Evolutionary conservation across 2,329 filamentous ascomycete genomes (phyloP).

Genomic region (Cladosporium colombiae): DNA sequence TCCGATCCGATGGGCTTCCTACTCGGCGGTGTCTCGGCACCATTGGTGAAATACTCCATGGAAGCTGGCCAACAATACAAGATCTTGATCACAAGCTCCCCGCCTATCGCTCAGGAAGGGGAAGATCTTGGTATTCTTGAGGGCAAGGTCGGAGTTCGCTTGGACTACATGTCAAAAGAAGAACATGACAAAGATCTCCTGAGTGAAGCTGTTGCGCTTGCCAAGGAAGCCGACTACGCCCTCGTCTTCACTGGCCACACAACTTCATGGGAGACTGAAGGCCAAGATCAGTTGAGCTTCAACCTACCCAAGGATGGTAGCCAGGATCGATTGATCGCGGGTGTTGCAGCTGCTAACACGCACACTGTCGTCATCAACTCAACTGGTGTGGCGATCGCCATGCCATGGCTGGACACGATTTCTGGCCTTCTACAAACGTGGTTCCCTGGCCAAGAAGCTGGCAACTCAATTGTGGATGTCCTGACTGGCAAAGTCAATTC

Average conservation of each 20-base stretch:
- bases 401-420: conserved; percentile 7
- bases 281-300: conserved; percentile 12
- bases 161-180: conserved; percentile 6
- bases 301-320: conserved; percentile 15
- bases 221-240: conserved; percentile 3
- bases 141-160: conserved; percentile 4
- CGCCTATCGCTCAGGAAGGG: background rate
- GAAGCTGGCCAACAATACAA: conserved; percentile 3
- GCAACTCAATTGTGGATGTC: conserved; percentile 76
- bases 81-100: conserved; percentile 1
- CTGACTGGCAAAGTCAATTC: conserved; percentile 74
- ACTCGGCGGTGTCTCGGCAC: conserved; percentile 2
- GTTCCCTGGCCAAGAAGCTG: conserved; percentile 69
- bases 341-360: conserved; percentile 3
- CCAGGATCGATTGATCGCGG: conserved; percentile 5
- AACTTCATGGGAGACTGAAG: conserved; percentile 10
- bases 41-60: background rate
- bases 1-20: conserved; percentile 11
- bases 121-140: conserved; percentile 4
- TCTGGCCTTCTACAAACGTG: conserved; percentile 18
- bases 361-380: conserved; percentile 14
- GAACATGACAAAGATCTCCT: conserved; percentile 10
- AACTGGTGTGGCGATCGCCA: conserved; percentile 7
- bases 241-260: conserved; percentile 6
- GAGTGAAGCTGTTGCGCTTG: conserved; percentile 4